Evolutionary conservation across 805 yeast species (phyloP).

Genomic region (Starmera amethionina): DNA sequence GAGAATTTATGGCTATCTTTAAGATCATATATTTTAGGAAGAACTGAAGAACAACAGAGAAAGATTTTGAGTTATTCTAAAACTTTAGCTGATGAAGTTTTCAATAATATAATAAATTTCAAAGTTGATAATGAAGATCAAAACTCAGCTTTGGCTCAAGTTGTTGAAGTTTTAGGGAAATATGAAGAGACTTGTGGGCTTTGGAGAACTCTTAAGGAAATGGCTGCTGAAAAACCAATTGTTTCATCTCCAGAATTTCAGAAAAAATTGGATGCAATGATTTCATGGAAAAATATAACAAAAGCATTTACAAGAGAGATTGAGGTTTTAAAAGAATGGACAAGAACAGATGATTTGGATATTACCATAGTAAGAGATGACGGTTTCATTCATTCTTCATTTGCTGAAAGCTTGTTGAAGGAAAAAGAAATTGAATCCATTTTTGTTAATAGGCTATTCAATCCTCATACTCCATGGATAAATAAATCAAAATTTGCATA

Average conservation of each 20-base stretch:
- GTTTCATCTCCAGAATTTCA: constrained; percentile 57
- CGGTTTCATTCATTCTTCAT: constrained; percentile 49
- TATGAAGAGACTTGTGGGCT: constrained; percentile 61
- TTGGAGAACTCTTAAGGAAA: constrained; percentile 73
- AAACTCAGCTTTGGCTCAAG: constrained; percentile 36
- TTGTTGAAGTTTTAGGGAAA: constrained; percentile 44
- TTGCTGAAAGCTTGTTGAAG: constrained; percentile 77
- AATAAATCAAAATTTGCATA: constrained; percentile 70
- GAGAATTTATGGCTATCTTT: constrained; percentile 85
- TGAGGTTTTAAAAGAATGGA: constrained; percentile 60
- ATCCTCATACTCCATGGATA: constrained; percentile 71
- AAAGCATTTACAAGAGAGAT: constrained; percentile 57
- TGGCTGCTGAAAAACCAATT: constrained; percentile 70
- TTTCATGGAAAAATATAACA: constrained; percentile 75
- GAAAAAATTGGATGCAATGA: constrained; percentile 61
- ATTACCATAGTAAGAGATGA: constrained; percentile 32
- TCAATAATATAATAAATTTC: constrained; percentile 61
- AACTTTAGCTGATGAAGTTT: constrained; percentile 58
- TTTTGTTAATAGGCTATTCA: constrained; percentile 59
- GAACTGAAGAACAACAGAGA: constrained; percentile 72
- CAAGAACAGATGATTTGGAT: constrained; percentile 74
- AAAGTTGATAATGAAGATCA: constrained; percentile 34
- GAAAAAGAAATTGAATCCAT: constrained; percentile 67
- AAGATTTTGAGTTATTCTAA: constrained; percentile 60
- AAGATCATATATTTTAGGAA: constrained; percentile 69